Evolutionary conservation across 768 basidiomycete species (phyloP), one percentile per base, ranked within the genome.

Genomic region (Holtermannia corniformis): DNA sequence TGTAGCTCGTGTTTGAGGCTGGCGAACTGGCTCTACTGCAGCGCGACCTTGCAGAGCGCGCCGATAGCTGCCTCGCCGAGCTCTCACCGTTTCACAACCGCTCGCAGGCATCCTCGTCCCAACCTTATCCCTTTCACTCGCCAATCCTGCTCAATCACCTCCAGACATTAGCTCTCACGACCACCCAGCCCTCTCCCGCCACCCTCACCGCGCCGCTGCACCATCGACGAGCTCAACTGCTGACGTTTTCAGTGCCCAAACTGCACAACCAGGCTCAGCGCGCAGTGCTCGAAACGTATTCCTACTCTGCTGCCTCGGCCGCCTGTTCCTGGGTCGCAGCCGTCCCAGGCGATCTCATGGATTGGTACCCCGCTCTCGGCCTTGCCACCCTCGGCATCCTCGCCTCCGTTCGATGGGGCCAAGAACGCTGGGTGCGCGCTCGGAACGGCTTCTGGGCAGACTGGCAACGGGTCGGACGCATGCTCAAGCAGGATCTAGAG

Each of bases 131-230:
- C 2, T 65, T 69, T 58, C 54, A 57, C 10, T 70, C 71, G 3
- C 63, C 67, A 0, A n/a, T 72, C 16, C 54, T 72, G 5, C 40
- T 64, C n/a, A 72, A 72, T 43, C 63, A 60, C 21, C 57, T 72
- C 16, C 56, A 58, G 0, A 56, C 64, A 0, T 45, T 65, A 40
- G 61, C 65, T 13, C 56, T 62, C 14, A 61, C 63, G 4, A 57
- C 61, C 23, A 60, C 63, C 0, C 41, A 51, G 4, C 52, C 62
- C 10, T 20, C 47, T 4, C 58, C 68, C 5, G 41, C 42, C n/a
- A 41, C 67, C 5, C 59, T 69, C 19, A 44, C 60, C 12, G 23
- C 47, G 11, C 68, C 71, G 0, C 55, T 72, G 20, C 22, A 48
- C 12, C 54, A 41, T 7, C 56, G 71, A 1, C 59, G 71, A 16